These are phyloP conservation scores for Podospora australis DNA, from an alignment of 495 filamentous ascomycete species.

Conservation along the genomic window DNA sequence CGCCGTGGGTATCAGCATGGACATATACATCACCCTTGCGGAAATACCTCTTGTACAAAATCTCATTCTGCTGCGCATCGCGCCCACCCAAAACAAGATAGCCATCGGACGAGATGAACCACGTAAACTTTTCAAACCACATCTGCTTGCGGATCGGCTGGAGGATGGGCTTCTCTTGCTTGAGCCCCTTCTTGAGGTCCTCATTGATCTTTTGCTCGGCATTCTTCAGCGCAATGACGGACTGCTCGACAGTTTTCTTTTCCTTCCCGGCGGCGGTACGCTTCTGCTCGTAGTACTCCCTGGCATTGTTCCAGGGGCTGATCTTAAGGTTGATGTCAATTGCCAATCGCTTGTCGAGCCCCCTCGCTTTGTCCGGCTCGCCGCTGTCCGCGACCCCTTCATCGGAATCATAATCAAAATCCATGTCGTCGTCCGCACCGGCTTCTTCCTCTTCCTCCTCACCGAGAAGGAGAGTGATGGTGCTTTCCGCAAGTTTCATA, in stretches of 20 bases:
- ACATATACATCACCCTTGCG: slow-evolving; percentile 87
- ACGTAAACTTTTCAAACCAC: slow-evolving; percentile 96
- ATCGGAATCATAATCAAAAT: slow-evolving; percentile 57
- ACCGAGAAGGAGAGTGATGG: slow-evolving; percentile 69
- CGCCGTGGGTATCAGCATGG: slow-evolving; percentile 83
- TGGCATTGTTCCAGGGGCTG: slow-evolving; percentile 79
- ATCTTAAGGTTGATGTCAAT: slow-evolving; percentile 82
- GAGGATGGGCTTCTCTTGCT: slow-evolving; percentile 85
- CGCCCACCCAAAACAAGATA: slow-evolving; percentile 84
- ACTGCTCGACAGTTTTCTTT: slow-evolving; percentile 76
- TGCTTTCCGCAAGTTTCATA: slow-evolving; percentile 83
- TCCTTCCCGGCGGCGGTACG: slow-evolving; percentile 76
- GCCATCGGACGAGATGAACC: slow-evolving; percentile 93
- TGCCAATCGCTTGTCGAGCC: slow-evolving; percentile 45
- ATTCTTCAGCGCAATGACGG: slow-evolving; percentile 77
- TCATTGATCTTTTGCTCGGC: slow-evolving; percentile 80
- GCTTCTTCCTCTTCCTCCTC: slow-evolving; percentile 58
- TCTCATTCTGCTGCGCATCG: slow-evolving; percentile 86
- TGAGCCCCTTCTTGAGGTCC: slow-evolving; percentile 78
- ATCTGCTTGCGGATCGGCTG: slow-evolving; percentile 72
- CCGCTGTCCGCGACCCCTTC: slow-evolving; percentile 58
- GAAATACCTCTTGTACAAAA: slow-evolving; percentile 77
- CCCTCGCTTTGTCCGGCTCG: slow-evolving; percentile 35
- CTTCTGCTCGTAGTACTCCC: slow-evolving; percentile 87
- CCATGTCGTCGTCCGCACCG: slow-evolving; percentile 40